Base-by-base conservation (phyloP, 139 green algal genomes). In the Coccomyxa sp. region DNA sequence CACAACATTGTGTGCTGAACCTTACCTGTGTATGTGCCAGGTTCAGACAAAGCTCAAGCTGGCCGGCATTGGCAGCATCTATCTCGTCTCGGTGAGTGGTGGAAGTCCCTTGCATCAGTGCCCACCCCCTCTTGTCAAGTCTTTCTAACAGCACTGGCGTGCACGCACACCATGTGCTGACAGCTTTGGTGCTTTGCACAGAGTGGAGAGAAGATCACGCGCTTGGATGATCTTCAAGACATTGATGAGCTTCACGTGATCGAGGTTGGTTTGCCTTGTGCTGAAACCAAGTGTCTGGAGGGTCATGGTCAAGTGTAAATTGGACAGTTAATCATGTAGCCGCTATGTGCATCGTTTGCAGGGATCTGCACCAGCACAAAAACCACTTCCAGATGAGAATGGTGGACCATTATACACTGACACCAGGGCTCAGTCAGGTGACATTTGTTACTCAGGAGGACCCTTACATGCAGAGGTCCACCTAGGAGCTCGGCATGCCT, bases 201-300 rank as follows among this genome's bases (percentile, higher is more conserved):
- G 90, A 97, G 85, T 81, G 92, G 93, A 13, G 91, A 96, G 57
- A 87, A 84, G 67, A 89, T 97, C 16, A 88, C 83, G 1, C 91
- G 83, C 51, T 81, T 96, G 16, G 93, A 95, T 75, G 91, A 96
- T 77, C 86, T 97, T 77, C 94, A 97, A 79, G 94, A 97, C 82
- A 97, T 97, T 59, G 94, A 97, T 74, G 94, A 97, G 86, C 86
- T 97, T 27, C 91, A 93, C 75, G 93, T 97, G 0, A 87, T 92
- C 7, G 94, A 97, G 90, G 93, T 89, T 77, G 15, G 45, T 23
- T 67, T 66, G 51, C 25, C 25, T 67, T 51, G 63, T 28, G 28
- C 21, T 74, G 66, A 51, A 51, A 51, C 38, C 7, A 51, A 11
- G 38, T 51, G 38, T 51, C 38, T 51, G 38, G 7, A 51, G 38